Base-by-base conservation (phyloP, 345 rosid species). In the Gossypium raimondii region DNA sequence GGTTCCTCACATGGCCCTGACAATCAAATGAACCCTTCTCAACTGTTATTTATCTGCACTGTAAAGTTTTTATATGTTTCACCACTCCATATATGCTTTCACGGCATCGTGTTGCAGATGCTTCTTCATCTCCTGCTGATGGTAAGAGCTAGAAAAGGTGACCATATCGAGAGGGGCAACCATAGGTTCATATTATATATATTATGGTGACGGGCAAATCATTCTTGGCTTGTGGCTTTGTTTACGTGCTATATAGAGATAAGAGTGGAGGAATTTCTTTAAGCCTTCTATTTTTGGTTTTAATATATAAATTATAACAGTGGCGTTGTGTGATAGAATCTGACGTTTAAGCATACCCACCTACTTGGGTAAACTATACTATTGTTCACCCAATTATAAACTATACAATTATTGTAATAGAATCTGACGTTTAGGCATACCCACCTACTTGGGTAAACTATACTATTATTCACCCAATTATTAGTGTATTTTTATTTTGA, bases 1-100 rank as follows among this genome's bases (percentile, higher is more conserved):
- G 55, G 64, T 53, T 63, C 63, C 77, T n/a, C 64, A 75, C 53
- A 76, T 76, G 43, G 74, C 75, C 57, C 65, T 79, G 14, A 74
- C 78, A 41, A 82, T 77, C 75, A 73, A 70, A 68, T 82, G 78
- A 69, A 74, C 51, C 41, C 18, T 4, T 20, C 24, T 57, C 5
- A 22, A 27, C 9, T 67, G 56, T 8, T 65, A 51, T 29, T 3
- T 34, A 27, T 59, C 1, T 12, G 18, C 17, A 60, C 22, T 14
- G 20, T 34, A 4, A 1, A 22, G 47, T 77, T n/a, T 7, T 43
- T 43, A 14, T 7, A 20, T 12, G 12, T 72, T 1, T 22, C 9
- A 11, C 22, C 22, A 16, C 51, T 41, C 18, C 38, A 24, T 53
- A 44, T 12, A 34, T 34, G 41, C 12, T 41, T 73, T 78, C 29